phyloP scores from a whole-genome alignment of 225 moss, liverwort and hornwort species.

The Sphagnum tenellum region DNA sequence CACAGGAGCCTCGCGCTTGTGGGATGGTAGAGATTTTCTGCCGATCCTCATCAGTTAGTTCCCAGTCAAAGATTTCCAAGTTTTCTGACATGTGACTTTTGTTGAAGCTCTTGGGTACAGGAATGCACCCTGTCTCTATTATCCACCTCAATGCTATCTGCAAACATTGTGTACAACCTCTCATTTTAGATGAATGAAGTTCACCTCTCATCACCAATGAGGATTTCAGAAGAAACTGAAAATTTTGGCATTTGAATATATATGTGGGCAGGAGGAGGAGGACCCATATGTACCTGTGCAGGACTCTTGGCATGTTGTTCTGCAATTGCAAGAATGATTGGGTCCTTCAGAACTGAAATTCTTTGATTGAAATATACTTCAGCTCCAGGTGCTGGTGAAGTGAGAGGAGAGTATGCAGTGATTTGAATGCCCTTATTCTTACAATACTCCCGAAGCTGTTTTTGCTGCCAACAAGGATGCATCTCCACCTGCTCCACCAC shows the following conservation, averaged over 20 bases:
- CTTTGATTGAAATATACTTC: background rate
- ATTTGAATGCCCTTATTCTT: conserved; percentile 17
- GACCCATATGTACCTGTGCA: conserved; percentile 20
- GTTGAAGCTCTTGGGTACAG: conserved; percentile 26
- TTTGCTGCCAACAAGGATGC: conserved; percentile 17
- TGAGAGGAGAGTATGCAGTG: conserved; percentile 22
- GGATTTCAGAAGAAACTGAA: background rate
- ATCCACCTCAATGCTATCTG: conserved; percentile 32
- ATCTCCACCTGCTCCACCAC: conserved; percentile 23
- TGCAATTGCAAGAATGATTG: conserved; percentile 17
- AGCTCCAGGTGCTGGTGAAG: conserved; percentile 15
- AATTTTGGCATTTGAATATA: background rate
- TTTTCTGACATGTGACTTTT: conserved; percentile 20
- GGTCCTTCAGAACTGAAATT: conserved; percentile 9
- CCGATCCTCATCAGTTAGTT: conserved; percentile 14
- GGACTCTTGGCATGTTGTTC: conserved; percentile 25
- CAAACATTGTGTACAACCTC: background rate
- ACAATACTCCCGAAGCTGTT: conserved; percentile 14
- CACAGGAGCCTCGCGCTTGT: background rate
- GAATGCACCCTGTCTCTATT: conserved; percentile 18
- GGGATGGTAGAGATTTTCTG: conserved; percentile 10
- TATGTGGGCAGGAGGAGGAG: background rate
- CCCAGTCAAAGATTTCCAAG: conserved; percentile 23
- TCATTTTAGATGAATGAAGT: background rate
- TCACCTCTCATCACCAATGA: background rate